phyloP scores from a whole-genome alignment of 2,329 filamentous ascomycete species.

The Corinectria fuckeliana region DNA sequence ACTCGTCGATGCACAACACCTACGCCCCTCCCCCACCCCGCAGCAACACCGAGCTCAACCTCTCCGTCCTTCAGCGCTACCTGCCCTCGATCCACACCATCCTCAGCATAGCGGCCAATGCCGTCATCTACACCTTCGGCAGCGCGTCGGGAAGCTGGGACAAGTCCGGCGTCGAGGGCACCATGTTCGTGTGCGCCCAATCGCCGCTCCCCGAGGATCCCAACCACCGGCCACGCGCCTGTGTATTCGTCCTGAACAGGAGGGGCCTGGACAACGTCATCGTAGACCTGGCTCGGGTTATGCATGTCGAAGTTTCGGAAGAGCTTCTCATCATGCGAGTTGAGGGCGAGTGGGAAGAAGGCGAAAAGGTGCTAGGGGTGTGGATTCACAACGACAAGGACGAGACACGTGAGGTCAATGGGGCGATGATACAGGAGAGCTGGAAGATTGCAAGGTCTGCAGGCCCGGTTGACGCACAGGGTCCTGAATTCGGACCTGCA shows the following conservation, averaged over 20 bases:
- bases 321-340: constrained; percentile 60
- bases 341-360: constrained; percentile 43
- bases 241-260: constrained; percentile 77
- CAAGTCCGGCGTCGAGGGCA: constrained; percentile 84
- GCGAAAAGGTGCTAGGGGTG: constrained; percentile 56
- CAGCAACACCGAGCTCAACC: constrained; percentile 86
- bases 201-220: constrained; percentile 48
- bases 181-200: constrained; percentile 83
- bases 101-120: constrained; percentile 81
- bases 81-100: constrained; percentile 76
- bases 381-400: constrained; percentile 61
- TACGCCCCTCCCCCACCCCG: constrained; percentile 61
- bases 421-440: constrained; percentile 50
- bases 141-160: constrained; percentile 74
- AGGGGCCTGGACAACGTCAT: constrained; percentile 74
- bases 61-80: constrained; percentile 82
- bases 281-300: constrained; percentile 66
- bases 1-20: constrained; percentile 41
- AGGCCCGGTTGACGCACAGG: constrained; percentile 38
- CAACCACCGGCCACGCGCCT: constrained; percentile 49
- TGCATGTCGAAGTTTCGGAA: constrained; percentile 67
- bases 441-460: constrained; percentile 48
- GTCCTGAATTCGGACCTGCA: constrained; percentile 47
- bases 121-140: constrained; percentile 83
- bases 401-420: constrained; percentile 51